phyloP scores from a whole-genome alignment of 2,329 filamentous ascomycete species.

The Venturia asperata region DNA sequence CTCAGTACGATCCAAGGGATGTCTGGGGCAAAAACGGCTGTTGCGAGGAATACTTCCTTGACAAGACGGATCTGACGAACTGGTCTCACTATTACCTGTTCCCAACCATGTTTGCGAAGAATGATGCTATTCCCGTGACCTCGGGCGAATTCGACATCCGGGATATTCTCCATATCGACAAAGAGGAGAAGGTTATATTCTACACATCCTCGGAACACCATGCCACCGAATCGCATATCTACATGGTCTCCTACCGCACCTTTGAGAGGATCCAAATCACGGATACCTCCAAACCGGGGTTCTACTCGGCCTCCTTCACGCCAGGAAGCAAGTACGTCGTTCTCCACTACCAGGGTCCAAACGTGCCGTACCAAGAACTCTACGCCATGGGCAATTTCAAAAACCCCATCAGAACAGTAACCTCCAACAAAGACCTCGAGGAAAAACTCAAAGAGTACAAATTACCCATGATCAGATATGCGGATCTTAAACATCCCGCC shows the following conservation, averaged over 20 bases:
- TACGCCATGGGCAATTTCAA: slow-evolving; percentile 50
- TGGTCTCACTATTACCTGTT: slow-evolving; percentile 62
- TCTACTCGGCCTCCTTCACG: slow-evolving; percentile 61
- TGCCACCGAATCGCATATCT: slow-evolving; percentile 60
- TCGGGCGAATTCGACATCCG: slow-evolving; percentile 60
- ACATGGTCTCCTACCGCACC: slow-evolving; percentile 53
- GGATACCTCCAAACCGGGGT: slow-evolving; percentile 51
- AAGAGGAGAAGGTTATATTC: slow-evolving; percentile 50
- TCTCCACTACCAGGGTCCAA: slow-evolving; percentile 56
- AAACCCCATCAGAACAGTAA: slow-evolving; percentile 51
- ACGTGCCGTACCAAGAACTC: slow-evolving; percentile 63
- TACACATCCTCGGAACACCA: slow-evolving; percentile 59
- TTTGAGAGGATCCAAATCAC: slow-evolving; percentile 40
- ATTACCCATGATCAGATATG: slow-evolving; percentile 57
- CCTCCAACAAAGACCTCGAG: slow-evolving; percentile 53
- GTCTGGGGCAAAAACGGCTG: slow-evolving; percentile 22
- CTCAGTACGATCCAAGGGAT: slow-evolving; percentile 23
- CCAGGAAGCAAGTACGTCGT: slow-evolving; percentile 57
- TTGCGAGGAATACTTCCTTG: slow-evolving; percentile 51
- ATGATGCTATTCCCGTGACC: slow-evolving; percentile 52
- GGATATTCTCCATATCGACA: slow-evolving; percentile 53
- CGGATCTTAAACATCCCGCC: slow-evolving; percentile 54
- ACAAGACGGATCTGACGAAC: slow-evolving; percentile 58
- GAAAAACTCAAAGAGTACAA: slow-evolving; percentile 52
- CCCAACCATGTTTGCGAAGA: slow-evolving; percentile 44